Base-by-base conservation (phyloP, 768 basidiomycete species). In the Tricholomella constricta region DNA sequence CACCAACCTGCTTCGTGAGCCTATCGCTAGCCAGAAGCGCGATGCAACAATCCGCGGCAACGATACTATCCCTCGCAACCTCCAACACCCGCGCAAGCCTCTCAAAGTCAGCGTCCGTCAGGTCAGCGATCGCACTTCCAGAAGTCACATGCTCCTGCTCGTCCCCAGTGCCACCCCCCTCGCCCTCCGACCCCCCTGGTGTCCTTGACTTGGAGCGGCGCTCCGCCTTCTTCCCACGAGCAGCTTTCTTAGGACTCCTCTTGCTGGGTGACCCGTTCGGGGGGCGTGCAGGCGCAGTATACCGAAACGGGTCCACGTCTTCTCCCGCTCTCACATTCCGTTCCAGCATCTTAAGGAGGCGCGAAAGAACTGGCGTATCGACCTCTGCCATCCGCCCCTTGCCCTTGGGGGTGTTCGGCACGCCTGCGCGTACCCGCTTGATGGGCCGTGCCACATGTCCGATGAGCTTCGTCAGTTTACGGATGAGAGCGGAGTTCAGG, bases 41-140 rank as follows among this genome's bases (percentile, higher is more conserved):
- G 57, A 96, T 78, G 55, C 83, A 87, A 58, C 89, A 92, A 64
- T 94, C 91, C 0, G 91, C 91, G 3, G 94, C 93, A 23, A 89
- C 62, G 8, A 93, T 81, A 45, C 88, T 88, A 61, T 93, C 87
- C 34, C 81, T 72, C 3, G 86, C 88, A 17, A 81, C 57, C 48
- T 89, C 83, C 32, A 95, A 67, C 8, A 69, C 68, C 38, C 69
- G 70, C 0, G 78, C 68, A 10, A 94, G 58, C 35, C 72, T 74
- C 8, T 81, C 82, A 38, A 86, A 64, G 48, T 85, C 56, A 57
- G 59, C 65, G 6, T 83, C 81, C 2, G 78, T 74, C 38, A 79
- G 62, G 29, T 63, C 63, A 14, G 53, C 48, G 27, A 54, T 44
- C 20, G 57, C 41, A 10, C 62, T 58, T 15, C 60, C 57, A 23